phyloP scores from a whole-genome alignment of 148 eudicot genomes.

The Rheum nobile region DNA sequence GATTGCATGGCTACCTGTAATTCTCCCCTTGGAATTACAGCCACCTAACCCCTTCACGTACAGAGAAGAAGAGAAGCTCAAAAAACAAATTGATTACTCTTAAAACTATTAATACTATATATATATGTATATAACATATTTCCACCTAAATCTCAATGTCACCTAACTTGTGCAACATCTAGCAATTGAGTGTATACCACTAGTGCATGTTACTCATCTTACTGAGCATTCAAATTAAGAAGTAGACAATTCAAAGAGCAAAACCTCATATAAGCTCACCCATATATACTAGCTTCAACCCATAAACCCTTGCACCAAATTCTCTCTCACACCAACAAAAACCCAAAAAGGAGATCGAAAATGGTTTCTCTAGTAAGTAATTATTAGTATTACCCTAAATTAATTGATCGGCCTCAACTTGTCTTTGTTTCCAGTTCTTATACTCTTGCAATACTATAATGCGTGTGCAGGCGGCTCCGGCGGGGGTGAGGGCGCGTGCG shows the following conservation, averaged over 20 bases:
- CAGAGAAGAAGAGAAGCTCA: too few species aligned
- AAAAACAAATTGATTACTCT: too few species aligned
- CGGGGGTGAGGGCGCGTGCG: not conserved
- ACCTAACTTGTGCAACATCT: conserved; percentile 1
- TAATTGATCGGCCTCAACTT: too few species aligned
- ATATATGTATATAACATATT: not conserved
- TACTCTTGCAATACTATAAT: not conserved
- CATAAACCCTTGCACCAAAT: not conserved
- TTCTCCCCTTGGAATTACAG: conserved; percentile 5
- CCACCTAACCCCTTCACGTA: conserved; percentile 5
- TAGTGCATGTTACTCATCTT: too few species aligned
- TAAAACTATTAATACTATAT: not conserved
- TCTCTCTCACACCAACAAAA: not conserved
- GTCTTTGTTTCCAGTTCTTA: not conserved
- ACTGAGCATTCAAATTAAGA: too few species aligned
- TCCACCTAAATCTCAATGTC: not conserved
- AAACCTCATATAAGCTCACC: not conserved
- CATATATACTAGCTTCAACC: too few species aligned
- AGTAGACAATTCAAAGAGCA: not conserved
- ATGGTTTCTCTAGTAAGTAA: conserved; percentile 8
- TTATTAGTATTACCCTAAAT: too few species aligned
- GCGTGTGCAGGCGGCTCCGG: not conserved
- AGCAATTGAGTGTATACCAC: too few species aligned
- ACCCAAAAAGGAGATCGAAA: not conserved
- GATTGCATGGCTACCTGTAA: not conserved